Conservation (phyloP, 345 rosid genomes). For the Xanthoceras sorbifolium region DNA sequence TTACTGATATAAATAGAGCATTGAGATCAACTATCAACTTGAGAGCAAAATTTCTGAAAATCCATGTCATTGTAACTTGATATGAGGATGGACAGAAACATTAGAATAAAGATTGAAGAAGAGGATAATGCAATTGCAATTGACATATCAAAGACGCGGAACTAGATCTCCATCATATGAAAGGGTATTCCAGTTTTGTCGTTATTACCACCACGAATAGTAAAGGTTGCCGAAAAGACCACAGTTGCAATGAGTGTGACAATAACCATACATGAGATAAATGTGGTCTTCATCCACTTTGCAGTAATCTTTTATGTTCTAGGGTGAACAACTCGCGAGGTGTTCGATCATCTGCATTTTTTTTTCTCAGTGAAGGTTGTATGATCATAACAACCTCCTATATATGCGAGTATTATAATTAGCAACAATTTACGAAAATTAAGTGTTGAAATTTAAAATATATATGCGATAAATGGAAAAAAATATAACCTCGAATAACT, state of each 20-base stretch:
- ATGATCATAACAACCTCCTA: constrained; percentile 28
- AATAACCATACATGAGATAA: constrained; percentile 15
- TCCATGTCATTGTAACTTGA: neutral
- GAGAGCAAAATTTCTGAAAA: neutral
- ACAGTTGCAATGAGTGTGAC: constrained; percentile 17
- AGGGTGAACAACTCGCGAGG: neutral
- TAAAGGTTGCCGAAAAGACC: constrained; percentile 4
- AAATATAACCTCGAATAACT: constrained; percentile 25
- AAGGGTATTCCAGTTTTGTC: neutral
- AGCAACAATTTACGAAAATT: too few relatives aligned
- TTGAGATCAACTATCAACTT: neutral
- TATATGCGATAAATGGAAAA: too few relatives aligned
- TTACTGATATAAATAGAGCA: constrained; percentile 6
- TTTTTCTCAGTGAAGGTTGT: neutral
- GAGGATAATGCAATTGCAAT: neutral
- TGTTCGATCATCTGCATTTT: neutral
- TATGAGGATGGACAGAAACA: constrained; percentile 12
- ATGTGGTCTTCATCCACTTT: constrained; percentile 16
- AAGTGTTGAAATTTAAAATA: too few relatives aligned
- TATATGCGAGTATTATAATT: too few relatives aligned
- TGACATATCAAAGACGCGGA: neutral
- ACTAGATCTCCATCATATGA: too few relatives aligned
- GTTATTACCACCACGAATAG: neutral
- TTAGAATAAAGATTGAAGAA: neutral
- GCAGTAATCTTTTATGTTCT: constrained; percentile 1